Conservation (phyloP, 805 yeast species). For the Naumovozyma castellii region DNA sequence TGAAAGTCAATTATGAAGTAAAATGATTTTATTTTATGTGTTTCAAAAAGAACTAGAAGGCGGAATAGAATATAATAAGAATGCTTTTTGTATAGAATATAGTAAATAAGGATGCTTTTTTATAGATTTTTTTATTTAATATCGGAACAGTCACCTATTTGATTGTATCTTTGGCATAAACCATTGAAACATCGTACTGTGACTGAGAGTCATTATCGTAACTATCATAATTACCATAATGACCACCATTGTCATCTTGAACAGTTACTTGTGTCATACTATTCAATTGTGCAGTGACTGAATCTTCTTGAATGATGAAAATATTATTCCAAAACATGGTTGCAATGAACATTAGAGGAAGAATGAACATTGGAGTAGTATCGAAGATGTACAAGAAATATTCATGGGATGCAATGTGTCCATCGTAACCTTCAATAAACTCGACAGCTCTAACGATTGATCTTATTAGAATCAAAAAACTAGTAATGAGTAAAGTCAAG, state of each 20-base stretch:
- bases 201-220: not conserved
- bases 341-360: conserved; percentile 5
- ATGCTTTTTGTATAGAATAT: too few species aligned
- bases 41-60: too few species aligned
- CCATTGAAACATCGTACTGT: not conserved
- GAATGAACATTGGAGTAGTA: conserved; percentile 22
- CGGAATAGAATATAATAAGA: too few species aligned
- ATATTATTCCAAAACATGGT: conserved; percentile 10
- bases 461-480: conserved; percentile 24
- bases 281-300: conserved; percentile 3
- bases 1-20: not conserved
- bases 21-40: too few species aligned
- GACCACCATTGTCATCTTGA: too few species aligned
- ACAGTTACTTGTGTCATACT: not conserved
- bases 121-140: too few species aligned
- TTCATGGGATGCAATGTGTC: conserved; percentile 23
- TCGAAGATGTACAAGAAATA: conserved; percentile 25
- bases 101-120: too few species aligned
- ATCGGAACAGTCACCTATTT: too few species aligned
- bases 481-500: conserved; percentile 6
- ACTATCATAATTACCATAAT: too few species aligned
- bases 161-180: not conserved
- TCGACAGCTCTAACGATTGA: conserved; percentile 29
- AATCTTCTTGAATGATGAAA: conserved; percentile 12
- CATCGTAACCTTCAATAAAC: conserved; percentile 25